Evolutionary conservation across 352 stramenopile species (phyloP), one percentile per base, ranked within the genome.

Genomic region (Phytophthora citricola): DNA sequence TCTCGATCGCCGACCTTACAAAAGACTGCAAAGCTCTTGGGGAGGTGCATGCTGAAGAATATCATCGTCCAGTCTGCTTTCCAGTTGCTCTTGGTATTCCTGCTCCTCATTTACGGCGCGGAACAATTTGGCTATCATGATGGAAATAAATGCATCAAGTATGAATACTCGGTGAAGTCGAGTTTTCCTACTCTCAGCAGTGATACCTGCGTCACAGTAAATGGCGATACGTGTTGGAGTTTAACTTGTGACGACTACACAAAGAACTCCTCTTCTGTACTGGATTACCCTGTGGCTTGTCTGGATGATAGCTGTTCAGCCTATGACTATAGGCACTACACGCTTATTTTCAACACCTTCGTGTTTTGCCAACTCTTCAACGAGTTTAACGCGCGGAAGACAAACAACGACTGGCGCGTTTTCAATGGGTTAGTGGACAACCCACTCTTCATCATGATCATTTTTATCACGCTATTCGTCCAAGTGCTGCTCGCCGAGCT

Each of bases 341-440:
- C 97, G 4, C 79, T 99, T 48, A 88, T 99, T 69, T 99, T 99
- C 87, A 99, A 99, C 75, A 93, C 95, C 20, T 99, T 99, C 72
- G 97, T 99, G 6, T 98, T 99, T 63, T 90, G 87, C 27, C 95
- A 99, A 78, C 74, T 99, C 27, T 99, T 94, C 60, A 94, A 94
- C 66, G 87, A 94, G 55, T 91, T 94, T 69, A 94, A 94, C 41
- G 78, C 85, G 24, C 83, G 84, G 11, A 76, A 71, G 31, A 98
- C 98, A 58, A 94, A 97, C 73, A 97, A 98, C 69, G 86, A 98
- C 60, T 98, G 95, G 87, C 97, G 95, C 40, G 89, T 99, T 17
- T 98, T 99, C 75, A 76, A 67, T 4, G 95, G 95, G 36, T 81
- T 99, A 11, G 44, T 89, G 24, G 79, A 75, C 8, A 99, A 99